Base-by-base conservation (phyloP, 73 alveolate genomes). In the Blepharisma stoltei region DNA sequence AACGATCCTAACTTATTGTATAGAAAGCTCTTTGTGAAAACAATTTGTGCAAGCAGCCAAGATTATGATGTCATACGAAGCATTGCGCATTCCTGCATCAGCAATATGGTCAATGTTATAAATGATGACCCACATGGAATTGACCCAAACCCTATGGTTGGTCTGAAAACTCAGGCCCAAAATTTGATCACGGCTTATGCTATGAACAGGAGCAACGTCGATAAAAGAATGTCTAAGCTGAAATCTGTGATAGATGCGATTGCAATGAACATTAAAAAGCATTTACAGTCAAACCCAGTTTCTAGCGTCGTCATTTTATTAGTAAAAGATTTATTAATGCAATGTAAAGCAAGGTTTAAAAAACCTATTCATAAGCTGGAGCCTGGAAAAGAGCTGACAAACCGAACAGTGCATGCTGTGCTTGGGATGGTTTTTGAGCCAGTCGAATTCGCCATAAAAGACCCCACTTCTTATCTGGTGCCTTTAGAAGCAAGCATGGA, bases 91-190 rank as follows among this genome's bases (percentile, higher is more conserved):
- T 8, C n/a, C 18, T 18, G 48, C 5, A 20, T 60, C 18, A n/a
- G 23, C 23, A 11, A 25, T 14, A 8, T 60, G 73, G 38, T 11
- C 38, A n/a, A 14, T 20, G 48, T 60, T 60, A 38, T 60, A 9
- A 60, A 60, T 60, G 45, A 60, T 25, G 73, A 60, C 46, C 46
- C 14, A 25, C 23, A 18, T 25, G 73, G 73, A 5, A 60, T 60
- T 9, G 73, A 60, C 5, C 73, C 37, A 38, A 25, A 60, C 46
- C 73, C 73, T 18, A 20, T 25, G 45, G 46, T 14, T 14, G 49
- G 46, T 20, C 45, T 38, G 4, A 60, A 25, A 60, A 11, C 23
- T 20, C 49, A n/a, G 3, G 14, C 73, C 2, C 14, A 60, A 8
- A 60, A 18, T 47, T 14, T 14, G 23, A 60, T 60, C 46, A 60